These are phyloP conservation scores for Penicillium lagena DNA, from an alignment of 495 filamentous ascomycete species.

Conservation along the genomic window DNA sequence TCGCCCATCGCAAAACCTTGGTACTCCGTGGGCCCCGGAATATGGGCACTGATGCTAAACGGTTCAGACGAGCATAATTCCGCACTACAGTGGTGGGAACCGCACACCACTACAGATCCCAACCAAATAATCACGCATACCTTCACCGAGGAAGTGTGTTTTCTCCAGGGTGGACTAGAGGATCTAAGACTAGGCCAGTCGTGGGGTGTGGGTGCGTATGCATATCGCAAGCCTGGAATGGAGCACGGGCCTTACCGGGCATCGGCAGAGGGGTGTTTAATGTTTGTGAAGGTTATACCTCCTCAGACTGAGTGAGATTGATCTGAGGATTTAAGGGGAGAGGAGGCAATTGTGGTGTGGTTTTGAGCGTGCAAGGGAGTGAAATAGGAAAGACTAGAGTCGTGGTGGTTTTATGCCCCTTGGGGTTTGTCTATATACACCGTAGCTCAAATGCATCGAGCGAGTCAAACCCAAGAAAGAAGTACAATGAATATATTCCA, in stretches of 20 bases:
- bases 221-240: conserved; percentile 17
- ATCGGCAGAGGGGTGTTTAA: conserved; percentile 13
- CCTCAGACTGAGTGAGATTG: not conserved
- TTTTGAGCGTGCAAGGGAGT: no score
- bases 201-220: conserved; percentile 20
- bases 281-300: conserved; percentile 16
- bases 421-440: no score
- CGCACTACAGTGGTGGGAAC: conserved; percentile 21
- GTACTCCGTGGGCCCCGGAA: conserved; percentile 14
- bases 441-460: no score
- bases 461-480: no score
- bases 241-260: conserved; percentile 17
- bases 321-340: no score
- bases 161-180: conserved; percentile 15
- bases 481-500: no score
- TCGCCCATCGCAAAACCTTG: conserved; percentile 10
- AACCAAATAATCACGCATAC: conserved; percentile 13
- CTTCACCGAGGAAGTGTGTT: conserved; percentile 21
- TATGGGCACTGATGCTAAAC: conserved; percentile 21
- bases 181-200: conserved; percentile 13
- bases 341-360: no score
- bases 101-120: conserved; percentile 1
- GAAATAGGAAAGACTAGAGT: no score
- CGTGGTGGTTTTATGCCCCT: no score
- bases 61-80: conserved; percentile 13